Evolutionary conservation across 2,329 filamentous ascomycete genomes (phyloP), one percentile per base, ranked within the genome.

Genomic region (Verticillium tricorpus): DNA sequence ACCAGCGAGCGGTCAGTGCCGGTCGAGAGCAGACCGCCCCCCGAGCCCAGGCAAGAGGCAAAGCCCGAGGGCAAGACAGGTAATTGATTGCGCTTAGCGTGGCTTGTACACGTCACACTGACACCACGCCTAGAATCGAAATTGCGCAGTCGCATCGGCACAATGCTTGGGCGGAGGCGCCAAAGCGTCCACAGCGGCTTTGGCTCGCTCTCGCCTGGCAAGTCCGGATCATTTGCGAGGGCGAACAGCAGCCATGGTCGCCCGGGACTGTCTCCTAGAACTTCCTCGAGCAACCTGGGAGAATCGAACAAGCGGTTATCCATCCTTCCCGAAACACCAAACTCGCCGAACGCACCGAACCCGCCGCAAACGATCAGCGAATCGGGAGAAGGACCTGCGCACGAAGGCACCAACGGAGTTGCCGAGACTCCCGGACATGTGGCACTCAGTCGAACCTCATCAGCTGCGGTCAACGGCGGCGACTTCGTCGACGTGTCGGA

Each of bases 141-240:
- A 67, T 70, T 87, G 52, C 81, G 87, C 56, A 85, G 84, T 68
- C 83, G 88, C 61, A 81, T 92, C 60, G 89, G 89, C 17, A 91
- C 89, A 14, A 88, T 91, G 78, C 82, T 91, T 55, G 83, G 85
- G 32, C 81, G 87, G 25, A 78, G 87, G 63, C 81, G 88, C 45
- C 87, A 90, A 72, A 91, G 88, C 72, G 79, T 90, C 61, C 80
- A 91, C 74, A 82, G 81, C 64, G 78, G 88, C 52, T 89, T 84
- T 71, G 84, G 78, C 62, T 82, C 77, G 71, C 79, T 82, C 67
- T 88, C 82, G 0, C 81, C 84, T 2, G 76, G 78, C 39, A 88
- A 85, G 71, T 50, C 62, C 12, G 65, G 75, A 12, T 80, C 83
- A 1, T 89, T 92, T 69, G 84, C 85, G 40, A 83, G 89, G 59